Conservation (phyloP, 352 stramenopile genomes). For the Peronosclerospora sorghi region DNA sequence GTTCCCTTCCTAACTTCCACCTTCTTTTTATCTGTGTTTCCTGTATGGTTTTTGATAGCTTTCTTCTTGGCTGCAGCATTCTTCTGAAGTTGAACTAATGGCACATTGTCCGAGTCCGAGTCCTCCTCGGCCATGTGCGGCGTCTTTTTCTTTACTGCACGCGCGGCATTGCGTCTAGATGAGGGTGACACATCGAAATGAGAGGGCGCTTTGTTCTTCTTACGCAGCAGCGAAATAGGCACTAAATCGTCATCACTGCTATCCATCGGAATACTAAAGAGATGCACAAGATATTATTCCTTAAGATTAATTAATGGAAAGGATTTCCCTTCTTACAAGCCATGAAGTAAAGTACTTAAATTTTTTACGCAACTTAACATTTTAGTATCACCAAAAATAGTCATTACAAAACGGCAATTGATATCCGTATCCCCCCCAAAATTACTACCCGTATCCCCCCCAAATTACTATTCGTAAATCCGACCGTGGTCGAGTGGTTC, state of each 20-base stretch:
- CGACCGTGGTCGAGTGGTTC: too few relatives aligned
- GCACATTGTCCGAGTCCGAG: slow-evolving; percentile 69
- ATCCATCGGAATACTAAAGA: slow-evolving; percentile 37
- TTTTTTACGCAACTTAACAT: too few relatives aligned
- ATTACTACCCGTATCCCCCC: too few relatives aligned
- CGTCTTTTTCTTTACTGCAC: slow-evolving; percentile 22
- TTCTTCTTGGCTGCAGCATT: slow-evolving; percentile 43
- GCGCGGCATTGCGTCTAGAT: background rate
- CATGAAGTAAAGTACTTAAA: too few relatives aligned
- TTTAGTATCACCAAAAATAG: too few relatives aligned
- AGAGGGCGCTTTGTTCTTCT: slow-evolving; percentile 27
- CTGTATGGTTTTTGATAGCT: slow-evolving; percentile 8
- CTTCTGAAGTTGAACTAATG: slow-evolving; percentile 79
- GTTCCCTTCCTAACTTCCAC: slow-evolving; percentile 36
- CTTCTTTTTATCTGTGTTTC: slow-evolving; percentile 17
- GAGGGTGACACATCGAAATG: slow-evolving; percentile 4
- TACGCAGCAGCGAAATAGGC: slow-evolving; percentile 59
- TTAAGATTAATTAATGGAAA: too few relatives aligned
- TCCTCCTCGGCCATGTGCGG: slow-evolving; percentile 32
- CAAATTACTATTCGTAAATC: too few relatives aligned
- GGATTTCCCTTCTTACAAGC: too few relatives aligned
- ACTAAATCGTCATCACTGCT: slow-evolving; percentile 74
- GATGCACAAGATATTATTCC: too few relatives aligned
- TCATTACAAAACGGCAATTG: too few relatives aligned
- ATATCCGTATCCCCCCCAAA: too few relatives aligned